Evolutionary conservation across 495 filamentous ascomycete genomes (phyloP).

Genomic region (Daldinia caldariorum): DNA sequence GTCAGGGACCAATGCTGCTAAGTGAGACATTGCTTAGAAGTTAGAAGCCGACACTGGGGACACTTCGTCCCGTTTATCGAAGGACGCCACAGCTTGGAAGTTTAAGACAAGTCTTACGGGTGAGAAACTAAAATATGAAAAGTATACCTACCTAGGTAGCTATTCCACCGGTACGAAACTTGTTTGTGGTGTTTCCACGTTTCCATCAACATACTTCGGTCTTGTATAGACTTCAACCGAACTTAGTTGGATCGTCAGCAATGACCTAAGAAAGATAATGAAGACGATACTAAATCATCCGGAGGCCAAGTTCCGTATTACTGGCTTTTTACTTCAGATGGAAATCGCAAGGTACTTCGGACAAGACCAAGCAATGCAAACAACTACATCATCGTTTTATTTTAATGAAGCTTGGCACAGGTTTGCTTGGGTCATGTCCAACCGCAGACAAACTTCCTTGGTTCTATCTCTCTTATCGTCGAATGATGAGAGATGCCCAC

Average conservation of each 20-base stretch:
- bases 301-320: slow-evolving; percentile 31
- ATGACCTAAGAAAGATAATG: slow-evolving; percentile 13
- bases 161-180: not conserved
- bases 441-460: slow-evolving; percentile 20
- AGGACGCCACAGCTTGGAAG: not conserved
- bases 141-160: too few species aligned
- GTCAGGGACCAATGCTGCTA: too few species aligned
- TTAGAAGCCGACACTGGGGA: not conserved
- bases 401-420: slow-evolving; percentile 27
- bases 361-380: slow-evolving; percentile 12
- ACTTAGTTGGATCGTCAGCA: slow-evolving; percentile 24
- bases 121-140: not conserved
- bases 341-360: slow-evolving; percentile 2
- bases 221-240: not conserved
- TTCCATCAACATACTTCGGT: not conserved
- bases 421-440: slow-evolving; percentile 1
- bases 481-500: slow-evolving; percentile 16
- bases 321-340: not conserved
- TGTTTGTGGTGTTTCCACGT: slow-evolving; percentile 4
- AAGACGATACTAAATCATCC: not conserved
- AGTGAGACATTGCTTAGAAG: not conserved
- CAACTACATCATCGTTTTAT: slow-evolving; percentile 24
- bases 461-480: slow-evolving; percentile 3
- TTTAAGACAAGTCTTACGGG: not conserved
- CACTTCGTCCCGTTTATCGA: not conserved